phyloP scores from a whole-genome alignment of 768 basidiomycete genomes.

The Mycena galericulata region DNA sequence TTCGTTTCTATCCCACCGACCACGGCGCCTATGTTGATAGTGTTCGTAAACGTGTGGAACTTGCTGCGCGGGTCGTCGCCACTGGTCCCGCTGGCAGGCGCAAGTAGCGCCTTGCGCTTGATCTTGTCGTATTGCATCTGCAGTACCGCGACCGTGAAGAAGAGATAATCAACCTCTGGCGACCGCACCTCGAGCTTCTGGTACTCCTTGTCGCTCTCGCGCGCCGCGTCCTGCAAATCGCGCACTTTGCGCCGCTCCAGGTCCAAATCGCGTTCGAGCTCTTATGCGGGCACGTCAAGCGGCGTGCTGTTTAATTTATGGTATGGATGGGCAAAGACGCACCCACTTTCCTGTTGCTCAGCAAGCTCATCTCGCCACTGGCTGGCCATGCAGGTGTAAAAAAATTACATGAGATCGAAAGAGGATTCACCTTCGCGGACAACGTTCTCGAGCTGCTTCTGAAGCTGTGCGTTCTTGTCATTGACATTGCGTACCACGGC shows the following conservation, averaged over 20 bases:
- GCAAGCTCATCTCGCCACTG: slow-evolving; percentile 78
- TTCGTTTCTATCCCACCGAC: slow-evolving; percentile 75
- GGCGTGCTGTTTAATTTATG: too few relatives aligned
- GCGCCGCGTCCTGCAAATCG: slow-evolving; percentile 78
- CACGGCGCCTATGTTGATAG: slow-evolving; percentile 64
- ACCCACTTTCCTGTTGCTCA: slow-evolving; percentile 79
- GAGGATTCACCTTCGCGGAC: slow-evolving; percentile 77
- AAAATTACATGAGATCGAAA: background rate
- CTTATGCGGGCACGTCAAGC: slow-evolving; percentile 48
- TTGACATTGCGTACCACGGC: too few relatives aligned
- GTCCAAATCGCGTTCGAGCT: slow-evolving; percentile 84
- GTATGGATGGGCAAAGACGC: slow-evolving; percentile 31
- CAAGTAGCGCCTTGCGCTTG: slow-evolving; percentile 83
- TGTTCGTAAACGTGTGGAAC: slow-evolving; percentile 42
- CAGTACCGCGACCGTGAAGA: too few relatives aligned
- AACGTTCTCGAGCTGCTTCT: slow-evolving; percentile 89
- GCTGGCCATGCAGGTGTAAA: slow-evolving; percentile 57
- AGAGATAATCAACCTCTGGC: too few relatives aligned
- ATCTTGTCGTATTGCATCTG: slow-evolving; percentile 85
- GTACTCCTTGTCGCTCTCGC: slow-evolving; percentile 88
- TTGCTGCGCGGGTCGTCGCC: slow-evolving; percentile 42
- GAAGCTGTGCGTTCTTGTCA: slow-evolving; percentile 84
- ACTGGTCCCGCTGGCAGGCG: slow-evolving; percentile 40
- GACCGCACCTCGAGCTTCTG: slow-evolving; percentile 91
- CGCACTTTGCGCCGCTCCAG: slow-evolving; percentile 79